These are phyloP conservation scores for Suillus paluster DNA, from an alignment of 768 basidiomycete species.

Conservation along the genomic window DNA sequence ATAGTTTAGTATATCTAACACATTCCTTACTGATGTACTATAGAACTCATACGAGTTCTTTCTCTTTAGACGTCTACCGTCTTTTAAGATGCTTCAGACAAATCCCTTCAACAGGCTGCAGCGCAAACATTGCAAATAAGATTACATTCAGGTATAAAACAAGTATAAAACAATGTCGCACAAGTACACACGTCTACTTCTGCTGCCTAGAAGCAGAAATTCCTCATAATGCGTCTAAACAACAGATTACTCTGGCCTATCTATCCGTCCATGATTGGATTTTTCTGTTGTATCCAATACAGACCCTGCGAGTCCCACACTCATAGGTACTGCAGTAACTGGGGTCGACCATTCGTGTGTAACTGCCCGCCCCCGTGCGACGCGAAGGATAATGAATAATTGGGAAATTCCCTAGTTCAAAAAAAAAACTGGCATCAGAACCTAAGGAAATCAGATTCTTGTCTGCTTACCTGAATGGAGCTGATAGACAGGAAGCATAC, in stretches of 20 bases:
- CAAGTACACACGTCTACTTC: background rate
- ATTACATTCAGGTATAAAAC: background rate
- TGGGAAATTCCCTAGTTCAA: slow-evolving; percentile 35
- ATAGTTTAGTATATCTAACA: too few species aligned
- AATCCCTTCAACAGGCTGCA: too few species aligned
- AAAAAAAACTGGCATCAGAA: background rate
- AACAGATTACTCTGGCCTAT: background rate
- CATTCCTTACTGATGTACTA: too few species aligned
- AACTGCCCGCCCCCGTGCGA: slow-evolving; percentile 34
- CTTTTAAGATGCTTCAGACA: too few species aligned
- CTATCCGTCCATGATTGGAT: background rate
- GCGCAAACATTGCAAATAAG: too few species aligned
- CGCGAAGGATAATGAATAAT: slow-evolving; percentile 40
- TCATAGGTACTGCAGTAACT: background rate
- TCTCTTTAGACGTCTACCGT: too few species aligned
- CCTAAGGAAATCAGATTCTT: too few species aligned
- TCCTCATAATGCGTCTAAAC: background rate
- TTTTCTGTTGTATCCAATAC: background rate
- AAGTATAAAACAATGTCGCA: background rate
- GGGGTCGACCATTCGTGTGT: background rate
- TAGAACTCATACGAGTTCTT: too few species aligned
- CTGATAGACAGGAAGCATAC: slow-evolving; percentile 35
- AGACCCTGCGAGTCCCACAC: background rate
- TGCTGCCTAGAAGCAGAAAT: background rate
- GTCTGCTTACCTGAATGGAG: slow-evolving; percentile 31